Percentiles rank a stretch among this genome's conserved stretches.
Evolutionary conservation across 169 alveolate species (phyloP).

Genomic region (Theileria parva): DNA sequence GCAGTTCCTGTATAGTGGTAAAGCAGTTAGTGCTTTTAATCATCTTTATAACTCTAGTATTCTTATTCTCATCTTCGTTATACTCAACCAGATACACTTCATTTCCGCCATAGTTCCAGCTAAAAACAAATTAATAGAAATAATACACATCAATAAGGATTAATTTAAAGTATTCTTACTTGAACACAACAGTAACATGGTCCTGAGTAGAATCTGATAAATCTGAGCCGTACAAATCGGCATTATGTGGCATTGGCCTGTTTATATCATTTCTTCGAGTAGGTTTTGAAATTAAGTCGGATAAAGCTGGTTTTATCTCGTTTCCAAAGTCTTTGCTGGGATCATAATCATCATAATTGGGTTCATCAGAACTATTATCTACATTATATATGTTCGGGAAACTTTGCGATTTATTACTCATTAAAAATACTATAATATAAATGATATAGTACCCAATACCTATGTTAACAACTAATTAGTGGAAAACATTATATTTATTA

Average conservation of each 20-base stretch:
- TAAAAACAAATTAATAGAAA: background rate
- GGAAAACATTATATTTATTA: background rate
- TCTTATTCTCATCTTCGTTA: slow-evolving; percentile 31
- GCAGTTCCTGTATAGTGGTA: slow-evolving; percentile 41
- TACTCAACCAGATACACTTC: slow-evolving; percentile 50
- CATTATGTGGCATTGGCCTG: background rate
- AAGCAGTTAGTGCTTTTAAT: slow-evolving; percentile 48
- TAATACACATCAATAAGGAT: background rate
- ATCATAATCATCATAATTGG: background rate
- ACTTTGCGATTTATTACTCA: background rate
- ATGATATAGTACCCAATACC: background rate
- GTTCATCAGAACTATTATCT: background rate
- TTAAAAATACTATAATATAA: background rate
- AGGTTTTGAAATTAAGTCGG: background rate
- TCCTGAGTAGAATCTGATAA: slow-evolving; percentile 7
- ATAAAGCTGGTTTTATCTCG: background rate
- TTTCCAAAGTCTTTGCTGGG: background rate
- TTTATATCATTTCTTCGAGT: background rate
- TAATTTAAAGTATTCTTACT: slow-evolving; percentile 5
- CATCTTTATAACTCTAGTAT: slow-evolving; percentile 32
- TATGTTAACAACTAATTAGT: background rate
- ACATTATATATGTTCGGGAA: background rate
- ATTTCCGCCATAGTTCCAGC: slow-evolving; percentile 65
- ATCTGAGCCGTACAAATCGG: slow-evolving; percentile 9
- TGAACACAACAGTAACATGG: slow-evolving; percentile 33